phyloP scores from a whole-genome alignment of 2,329 filamentous ascomycete species.

The Blumeriella jaapii region DNA sequence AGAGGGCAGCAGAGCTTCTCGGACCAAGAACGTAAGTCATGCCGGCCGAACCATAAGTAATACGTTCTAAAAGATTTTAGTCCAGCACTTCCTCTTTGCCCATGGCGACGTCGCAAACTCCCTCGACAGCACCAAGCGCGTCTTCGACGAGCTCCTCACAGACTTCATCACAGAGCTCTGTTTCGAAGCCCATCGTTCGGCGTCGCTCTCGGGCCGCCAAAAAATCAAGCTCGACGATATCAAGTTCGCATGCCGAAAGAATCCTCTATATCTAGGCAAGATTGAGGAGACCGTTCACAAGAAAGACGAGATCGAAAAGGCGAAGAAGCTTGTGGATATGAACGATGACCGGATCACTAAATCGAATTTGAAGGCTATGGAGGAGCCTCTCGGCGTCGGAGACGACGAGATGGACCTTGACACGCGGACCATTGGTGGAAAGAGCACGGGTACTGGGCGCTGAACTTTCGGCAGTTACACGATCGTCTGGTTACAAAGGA shows the following conservation, averaged over 20 bases:
- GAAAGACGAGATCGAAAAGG: constrained; percentile 75
- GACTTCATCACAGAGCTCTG: constrained; percentile 94
- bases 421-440: constrained; percentile 15
- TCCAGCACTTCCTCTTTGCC: constrained; percentile 64
- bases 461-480: neutral
- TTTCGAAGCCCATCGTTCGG: constrained; percentile 77
- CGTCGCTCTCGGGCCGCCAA: constrained; percentile 76
- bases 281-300: constrained; percentile 84
- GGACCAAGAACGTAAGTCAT: constrained; percentile 52
- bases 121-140: constrained; percentile 70
- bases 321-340: constrained; percentile 62
- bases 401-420: constrained; percentile 39
- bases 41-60: neutral
- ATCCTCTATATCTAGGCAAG: constrained; percentile 75
- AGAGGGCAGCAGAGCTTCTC: constrained; percentile 75
- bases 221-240: constrained; percentile 99
- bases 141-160: constrained; percentile 90
- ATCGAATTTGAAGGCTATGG: constrained; percentile 33
- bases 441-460: constrained; percentile 9
- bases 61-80: constrained; percentile 31
- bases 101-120: constrained; percentile 70
- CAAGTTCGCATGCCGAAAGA: constrained; percentile 81
- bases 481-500: neutral
- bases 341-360: constrained; percentile 53
- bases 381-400: constrained; percentile 41